Percentiles rank a stretch among this genome's conserved stretches.
Evolutionary conservation across 2,329 filamentous ascomycete species (phyloP).

Genomic region (Colletotrichum phormii): DNA sequence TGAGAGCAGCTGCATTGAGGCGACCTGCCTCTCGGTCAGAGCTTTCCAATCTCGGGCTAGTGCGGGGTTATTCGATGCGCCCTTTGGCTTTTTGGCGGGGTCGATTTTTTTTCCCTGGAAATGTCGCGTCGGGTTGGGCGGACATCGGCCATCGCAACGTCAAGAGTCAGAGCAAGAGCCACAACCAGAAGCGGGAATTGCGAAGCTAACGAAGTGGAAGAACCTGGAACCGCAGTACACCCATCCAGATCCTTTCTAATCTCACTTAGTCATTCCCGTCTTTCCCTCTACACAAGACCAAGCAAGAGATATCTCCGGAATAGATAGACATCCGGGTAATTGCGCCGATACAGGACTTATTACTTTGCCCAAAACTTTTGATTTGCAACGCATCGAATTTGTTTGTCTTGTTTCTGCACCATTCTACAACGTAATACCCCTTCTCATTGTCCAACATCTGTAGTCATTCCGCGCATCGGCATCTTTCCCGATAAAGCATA

Average conservation of each 20-base stretch:
- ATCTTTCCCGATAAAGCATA: background rate
- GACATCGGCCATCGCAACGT: constrained; percentile 18
- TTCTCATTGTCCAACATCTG: background rate
- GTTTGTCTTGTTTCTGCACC: background rate
- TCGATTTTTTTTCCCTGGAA: constrained; percentile 11
- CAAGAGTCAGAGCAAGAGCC: constrained; percentile 26
- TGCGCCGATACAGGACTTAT: constrained; percentile 1
- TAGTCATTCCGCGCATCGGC: constrained; percentile 20
- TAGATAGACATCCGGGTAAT: background rate
- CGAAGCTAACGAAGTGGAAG: constrained; percentile 22
- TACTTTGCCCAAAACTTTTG: background rate
- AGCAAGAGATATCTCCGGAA: background rate
- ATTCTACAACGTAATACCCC: background rate
- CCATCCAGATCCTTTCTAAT: constrained; percentile 7
- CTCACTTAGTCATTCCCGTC: constrained; percentile 26
- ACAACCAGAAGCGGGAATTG: constrained; percentile 22
- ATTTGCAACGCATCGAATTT: background rate
- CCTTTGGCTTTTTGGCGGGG: constrained; percentile 33
- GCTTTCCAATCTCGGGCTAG: constrained; percentile 18
- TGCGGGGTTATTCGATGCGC: constrained; percentile 33
- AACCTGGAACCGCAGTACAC: constrained; percentile 29
- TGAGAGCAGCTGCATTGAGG: constrained; percentile 8
- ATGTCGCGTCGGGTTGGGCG: constrained; percentile 14
- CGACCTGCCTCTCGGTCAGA: background rate
- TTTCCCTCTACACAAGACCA: background rate